Evolutionary conservation across 2,329 filamentous ascomycete species (phyloP), one percentile per base, ranked within the genome.

Genomic region (Fusarium xyrophilum): DNA sequence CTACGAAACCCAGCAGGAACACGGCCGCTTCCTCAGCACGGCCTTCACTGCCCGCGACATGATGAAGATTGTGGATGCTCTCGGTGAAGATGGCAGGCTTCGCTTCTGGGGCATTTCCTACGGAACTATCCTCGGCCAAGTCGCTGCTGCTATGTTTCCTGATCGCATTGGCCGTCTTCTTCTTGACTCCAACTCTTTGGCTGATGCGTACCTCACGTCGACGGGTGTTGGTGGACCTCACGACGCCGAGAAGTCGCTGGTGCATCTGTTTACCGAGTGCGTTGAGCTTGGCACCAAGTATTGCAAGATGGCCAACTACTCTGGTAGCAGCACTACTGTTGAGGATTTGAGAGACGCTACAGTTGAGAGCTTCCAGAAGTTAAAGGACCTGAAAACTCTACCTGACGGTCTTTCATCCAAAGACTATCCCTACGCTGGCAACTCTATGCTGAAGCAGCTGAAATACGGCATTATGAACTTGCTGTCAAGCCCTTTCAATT

Each of bases 11-110:
- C 65, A 74, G n/a, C 68, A 75, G 38, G 74, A 69, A 1, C 40
- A 50, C 5, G 78, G 73, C 2, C 73, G 72, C 5, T 65, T 75
- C 9, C 62, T 81, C 15, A 74, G 76, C 38, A 79, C 77, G 0
- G 68, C 76, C 6, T 79, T 78, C 51, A 76, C 76, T 2, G 80
- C 78, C 17, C 74, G 79, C 36, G 80, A 82, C 58, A 74, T 82
- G 72, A 77, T 81, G 61, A 57, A 69, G 27, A 77, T 82, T 19
- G 79, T 79, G 2, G 79, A 82, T 56, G 76, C 76, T 7, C 75
- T 81, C 3, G 75, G 67, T 5, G 76, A 77, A 43, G 79, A 79
- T 52, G 75, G 77, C 4, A 51, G 76, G 55, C 53, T 80, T 10
- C 66, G 76, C 33, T 81, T 75, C 57, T 80, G 75, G 76, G 79